Percentiles rank a stretch among this genome's conserved stretches.
Conservation (phyloP, 495 filamentous ascomycete genomes). For the Bombardia bombarda region DNA sequence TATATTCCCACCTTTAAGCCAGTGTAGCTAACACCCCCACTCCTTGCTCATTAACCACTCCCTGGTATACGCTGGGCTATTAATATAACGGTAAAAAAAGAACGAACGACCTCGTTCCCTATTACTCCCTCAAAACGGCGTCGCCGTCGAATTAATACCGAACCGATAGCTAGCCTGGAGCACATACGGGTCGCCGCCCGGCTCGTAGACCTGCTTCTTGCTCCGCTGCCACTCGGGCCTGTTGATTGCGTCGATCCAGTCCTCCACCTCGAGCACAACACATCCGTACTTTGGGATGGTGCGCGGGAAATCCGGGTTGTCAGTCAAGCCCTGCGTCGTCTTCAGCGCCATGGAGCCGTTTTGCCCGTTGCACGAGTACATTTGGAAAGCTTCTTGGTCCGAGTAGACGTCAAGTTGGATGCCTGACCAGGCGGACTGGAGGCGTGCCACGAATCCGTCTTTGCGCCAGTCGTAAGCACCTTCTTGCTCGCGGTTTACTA, state of each 20-base stretch:
- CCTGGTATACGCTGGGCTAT: too few species aligned
- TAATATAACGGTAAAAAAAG: too few species aligned
- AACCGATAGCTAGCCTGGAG: constrained; percentile 62
- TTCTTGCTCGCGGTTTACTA: constrained; percentile 36
- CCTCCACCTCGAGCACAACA: constrained; percentile 59
- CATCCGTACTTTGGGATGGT: constrained; percentile 62
- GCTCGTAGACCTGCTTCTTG: constrained; percentile 54
- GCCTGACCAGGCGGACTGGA: constrained; percentile 57
- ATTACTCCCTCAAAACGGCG: constrained; percentile 2
- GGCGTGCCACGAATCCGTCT: constrained; percentile 50
- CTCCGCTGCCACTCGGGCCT: constrained; percentile 66
- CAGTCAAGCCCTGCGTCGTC: constrained; percentile 50
- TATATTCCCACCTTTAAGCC: too few species aligned
- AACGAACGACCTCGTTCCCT: too few species aligned
- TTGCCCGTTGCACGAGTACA: constrained; percentile 68
- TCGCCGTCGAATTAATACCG: constrained; percentile 29
- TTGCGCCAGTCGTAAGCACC: constrained; percentile 47
- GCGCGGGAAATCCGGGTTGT: constrained; percentile 30
- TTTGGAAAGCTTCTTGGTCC: constrained; percentile 70
- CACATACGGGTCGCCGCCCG: constrained; percentile 53
- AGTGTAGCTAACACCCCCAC: neutral
- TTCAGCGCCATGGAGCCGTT: constrained; percentile 59
- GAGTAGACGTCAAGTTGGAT: constrained; percentile 66
- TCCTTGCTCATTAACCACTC: neutral
- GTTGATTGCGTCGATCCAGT: constrained; percentile 79